These are phyloP conservation scores for Phytophthora cactorum DNA, from an alignment of 352 stramenopile genomes.

Conservation along the genomic window DNA sequence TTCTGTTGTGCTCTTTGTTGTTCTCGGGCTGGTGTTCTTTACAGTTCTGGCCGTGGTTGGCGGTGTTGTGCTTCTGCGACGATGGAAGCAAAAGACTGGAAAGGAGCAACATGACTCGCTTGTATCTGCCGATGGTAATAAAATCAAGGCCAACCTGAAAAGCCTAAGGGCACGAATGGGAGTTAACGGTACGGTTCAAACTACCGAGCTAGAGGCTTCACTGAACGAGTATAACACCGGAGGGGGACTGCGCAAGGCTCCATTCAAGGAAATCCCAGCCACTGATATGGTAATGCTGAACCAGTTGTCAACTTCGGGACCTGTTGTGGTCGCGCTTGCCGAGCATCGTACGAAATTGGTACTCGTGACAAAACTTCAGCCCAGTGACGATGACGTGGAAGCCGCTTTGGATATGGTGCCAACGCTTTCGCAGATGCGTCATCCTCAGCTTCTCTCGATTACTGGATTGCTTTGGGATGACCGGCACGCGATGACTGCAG, in stretches of 20 bases:
- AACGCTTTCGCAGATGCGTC: slow-evolving; percentile 67
- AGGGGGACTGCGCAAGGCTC: slow-evolving; percentile 56
- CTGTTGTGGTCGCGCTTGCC: slow-evolving; percentile 52
- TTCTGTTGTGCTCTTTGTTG: slow-evolving; percentile 44
- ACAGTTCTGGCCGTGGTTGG: slow-evolving; percentile 50
- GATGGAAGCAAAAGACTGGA: slow-evolving; percentile 58
- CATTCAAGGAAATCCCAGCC: slow-evolving; percentile 60
- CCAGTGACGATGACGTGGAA: slow-evolving; percentile 65
- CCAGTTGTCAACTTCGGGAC: slow-evolving; percentile 51
- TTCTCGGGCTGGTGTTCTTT: slow-evolving; percentile 51
- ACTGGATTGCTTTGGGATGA: slow-evolving; percentile 71
- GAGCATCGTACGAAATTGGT: slow-evolving; percentile 59
- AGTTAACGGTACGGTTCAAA: slow-evolving; percentile 25
- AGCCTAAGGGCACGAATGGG: slow-evolving; percentile 40
- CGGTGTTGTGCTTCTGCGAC: slow-evolving; percentile 65
- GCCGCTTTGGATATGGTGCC: slow-evolving; percentile 61
- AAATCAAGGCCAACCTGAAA: slow-evolving; percentile 54
- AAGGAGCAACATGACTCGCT: slow-evolving; percentile 40
- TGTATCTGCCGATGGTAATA: slow-evolving; percentile 42
- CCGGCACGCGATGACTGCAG: slow-evolving; percentile 59
- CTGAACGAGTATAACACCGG: slow-evolving; percentile 49
- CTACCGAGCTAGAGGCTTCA: slow-evolving; percentile 40
- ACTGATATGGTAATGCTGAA: slow-evolving; percentile 46
- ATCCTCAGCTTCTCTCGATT: slow-evolving; percentile 70
- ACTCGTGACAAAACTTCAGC: slow-evolving; percentile 59